These are phyloP conservation scores for Pterocarpus macrocarpus DNA, from an alignment of 306 rosid genomes.

Conservation along the genomic window DNA sequence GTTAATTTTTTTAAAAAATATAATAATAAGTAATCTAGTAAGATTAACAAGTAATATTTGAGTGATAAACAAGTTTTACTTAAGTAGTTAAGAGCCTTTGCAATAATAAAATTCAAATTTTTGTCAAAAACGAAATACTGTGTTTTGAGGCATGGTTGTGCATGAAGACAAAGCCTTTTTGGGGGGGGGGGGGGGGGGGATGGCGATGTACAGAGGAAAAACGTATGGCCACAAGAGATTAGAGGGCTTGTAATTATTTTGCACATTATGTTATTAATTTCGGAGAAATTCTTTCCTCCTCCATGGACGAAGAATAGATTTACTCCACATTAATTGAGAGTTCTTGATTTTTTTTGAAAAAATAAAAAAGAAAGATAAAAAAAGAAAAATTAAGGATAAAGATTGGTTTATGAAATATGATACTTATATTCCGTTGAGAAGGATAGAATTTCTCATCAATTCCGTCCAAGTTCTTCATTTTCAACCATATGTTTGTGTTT, in stretches of 20 bases:
- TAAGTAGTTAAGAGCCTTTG: background rate
- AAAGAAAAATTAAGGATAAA: no score
- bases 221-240: background rate
- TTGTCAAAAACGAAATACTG: background rate
- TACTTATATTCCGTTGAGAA: no score
- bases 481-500: background rate
- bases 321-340: no score
- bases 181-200: background rate
- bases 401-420: no score
- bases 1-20: no score
- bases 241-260: background rate
- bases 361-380: no score
- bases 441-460: no score
- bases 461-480: slow-evolving; percentile 13
- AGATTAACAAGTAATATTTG: no score
- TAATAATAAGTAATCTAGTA: no score
- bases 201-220: background rate
- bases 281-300: background rate
- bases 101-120: no score
- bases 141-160: background rate
- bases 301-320: no score
- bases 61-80: background rate
- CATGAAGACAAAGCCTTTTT: background rate
- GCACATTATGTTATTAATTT: slow-evolving; percentile 1
- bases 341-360: no score